Evolutionary conservation across 176 grass and related monocot species (phyloP).

Genomic region (Guadua angustifolia): DNA sequence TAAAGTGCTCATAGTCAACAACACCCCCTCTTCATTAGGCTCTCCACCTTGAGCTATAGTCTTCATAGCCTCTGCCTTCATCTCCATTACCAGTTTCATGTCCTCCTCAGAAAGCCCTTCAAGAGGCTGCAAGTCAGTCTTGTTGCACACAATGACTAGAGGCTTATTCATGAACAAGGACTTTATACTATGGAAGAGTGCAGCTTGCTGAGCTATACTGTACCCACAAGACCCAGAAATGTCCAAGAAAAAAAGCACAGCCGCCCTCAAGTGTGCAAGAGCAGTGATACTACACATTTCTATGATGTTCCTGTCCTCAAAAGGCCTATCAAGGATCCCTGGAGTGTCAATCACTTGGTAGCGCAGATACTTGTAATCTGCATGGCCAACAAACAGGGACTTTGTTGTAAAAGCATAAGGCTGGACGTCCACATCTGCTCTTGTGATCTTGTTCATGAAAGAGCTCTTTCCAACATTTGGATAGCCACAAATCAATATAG

Average conservation of each 20-base stretch:
- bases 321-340: conserved; percentile 74
- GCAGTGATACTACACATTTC: conserved; percentile 70
- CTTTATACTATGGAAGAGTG: conserved; percentile 86
- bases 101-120: conserved; percentile 70
- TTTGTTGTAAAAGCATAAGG: conserved; percentile 69
- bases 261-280: conserved; percentile 62
- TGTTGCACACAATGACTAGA: conserved; percentile 75
- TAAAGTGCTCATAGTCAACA: conserved; percentile 81
- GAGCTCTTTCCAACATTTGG: conserved; percentile 65
- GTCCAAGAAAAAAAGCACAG: conserved; percentile 68
- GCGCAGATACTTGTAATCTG: conserved; percentile 80
- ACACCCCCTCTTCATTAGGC: conserved; percentile 63
- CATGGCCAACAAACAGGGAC: conserved; percentile 68
- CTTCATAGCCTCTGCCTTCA: conserved; percentile 67
- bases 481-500: conserved; percentile 65
- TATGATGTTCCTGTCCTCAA: conserved; percentile 66
- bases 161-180: conserved; percentile 84
- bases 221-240: conserved; percentile 85
- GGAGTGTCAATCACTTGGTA: conserved; percentile 91
- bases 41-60: conserved; percentile 57
- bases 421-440: conserved; percentile 79
- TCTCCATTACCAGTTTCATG: conserved; percentile 69
- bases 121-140: conserved; percentile 76
- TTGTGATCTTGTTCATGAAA: conserved; percentile 84
- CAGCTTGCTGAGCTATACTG: conserved; percentile 70